phyloP scores from a whole-genome alignment of 371 early-diverging fungal genomes.

The Mucor lusitanicus region DNA sequence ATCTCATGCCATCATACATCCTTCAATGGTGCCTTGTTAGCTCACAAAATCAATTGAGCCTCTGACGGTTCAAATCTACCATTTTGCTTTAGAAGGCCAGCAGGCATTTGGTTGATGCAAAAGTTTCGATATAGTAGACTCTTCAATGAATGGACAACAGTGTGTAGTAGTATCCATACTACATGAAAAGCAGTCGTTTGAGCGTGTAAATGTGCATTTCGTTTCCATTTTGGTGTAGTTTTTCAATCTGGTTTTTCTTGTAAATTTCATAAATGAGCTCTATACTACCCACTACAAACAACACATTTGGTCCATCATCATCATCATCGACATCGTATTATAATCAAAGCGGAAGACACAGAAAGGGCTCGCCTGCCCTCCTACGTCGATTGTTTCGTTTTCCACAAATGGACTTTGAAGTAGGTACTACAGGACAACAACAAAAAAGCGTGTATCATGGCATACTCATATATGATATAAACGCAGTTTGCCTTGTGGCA shows the following conservation, averaged over 20 bases:
- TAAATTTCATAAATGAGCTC: not conserved
- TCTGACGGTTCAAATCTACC: too few relatives aligned
- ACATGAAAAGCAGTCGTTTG: not conserved
- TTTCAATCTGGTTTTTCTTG: not conserved
- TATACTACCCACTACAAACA: conserved; percentile 9
- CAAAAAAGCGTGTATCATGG: not conserved
- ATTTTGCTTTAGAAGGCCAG: too few relatives aligned
- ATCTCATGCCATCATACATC: not conserved
- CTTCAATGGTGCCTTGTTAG: too few relatives aligned
- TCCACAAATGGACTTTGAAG: conserved; percentile 89
- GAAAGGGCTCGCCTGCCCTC: conserved; percentile 4
- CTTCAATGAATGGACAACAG: too few relatives aligned
- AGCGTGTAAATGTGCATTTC: not conserved
- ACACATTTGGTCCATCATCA: not conserved
- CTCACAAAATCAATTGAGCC: too few relatives aligned
- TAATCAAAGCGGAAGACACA: not conserved
- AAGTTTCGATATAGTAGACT: too few relatives aligned
- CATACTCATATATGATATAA: not conserved
- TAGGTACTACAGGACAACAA: conserved; percentile 10
- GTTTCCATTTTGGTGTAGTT: not conserved
- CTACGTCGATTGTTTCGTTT: conserved; percentile 69
- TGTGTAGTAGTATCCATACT: too few relatives aligned
- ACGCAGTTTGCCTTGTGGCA: conserved; percentile 65
- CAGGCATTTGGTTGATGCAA: too few relatives aligned
- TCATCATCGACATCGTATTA: not conserved